These are phyloP conservation scores for Ophryocystis elektroscirrha DNA, from an alignment of 169 alveolate species.

Conservation along the genomic window DNA sequence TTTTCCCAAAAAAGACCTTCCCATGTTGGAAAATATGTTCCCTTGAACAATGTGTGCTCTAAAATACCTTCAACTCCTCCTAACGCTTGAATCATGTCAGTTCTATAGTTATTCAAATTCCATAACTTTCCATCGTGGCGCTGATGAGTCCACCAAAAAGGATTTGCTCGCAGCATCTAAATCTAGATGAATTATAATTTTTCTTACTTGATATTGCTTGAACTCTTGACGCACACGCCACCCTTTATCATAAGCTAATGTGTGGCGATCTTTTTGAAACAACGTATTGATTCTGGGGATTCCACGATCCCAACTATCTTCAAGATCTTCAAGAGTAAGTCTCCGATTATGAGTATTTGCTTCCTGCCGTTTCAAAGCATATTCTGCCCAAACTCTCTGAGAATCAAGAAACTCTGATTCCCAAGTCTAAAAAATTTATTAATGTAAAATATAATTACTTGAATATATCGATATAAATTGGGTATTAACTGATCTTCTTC, in stretches of 20 bases:
- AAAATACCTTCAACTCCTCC: slow-evolving; percentile 99
- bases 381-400: slow-evolving; percentile 99
- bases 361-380: slow-evolving; percentile 91
- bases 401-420: slow-evolving; percentile 96
- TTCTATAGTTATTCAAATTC: slow-evolving; percentile 95
- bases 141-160: slow-evolving; percentile 99
- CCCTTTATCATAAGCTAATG: slow-evolving; percentile 99
- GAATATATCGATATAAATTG: slow-evolving; percentile 76
- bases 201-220: slow-evolving; percentile 71
- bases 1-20: slow-evolving; percentile 99
- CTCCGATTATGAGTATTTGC: slow-evolving; percentile 93
- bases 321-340: slow-evolving; percentile 91
- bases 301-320: slow-evolving; percentile 99
- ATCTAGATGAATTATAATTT: not conserved
- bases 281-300: slow-evolving; percentile 98
- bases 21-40: slow-evolving; percentile 99
- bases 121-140: slow-evolving; percentile 99
- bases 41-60: slow-evolving; percentile 98
- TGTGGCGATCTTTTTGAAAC: slow-evolving; percentile 96
- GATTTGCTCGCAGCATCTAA: slow-evolving; percentile 67
- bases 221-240: slow-evolving; percentile 98
- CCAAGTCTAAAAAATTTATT: slow-evolving; percentile 74
- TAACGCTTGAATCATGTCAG: slow-evolving; percentile 99
- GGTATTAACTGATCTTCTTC: slow-evolving; percentile 98
- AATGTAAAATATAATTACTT: not conserved